Conservation (phyloP, 1,284 basidiomycete species). For the Papiliotrema terrestris region DNA sequence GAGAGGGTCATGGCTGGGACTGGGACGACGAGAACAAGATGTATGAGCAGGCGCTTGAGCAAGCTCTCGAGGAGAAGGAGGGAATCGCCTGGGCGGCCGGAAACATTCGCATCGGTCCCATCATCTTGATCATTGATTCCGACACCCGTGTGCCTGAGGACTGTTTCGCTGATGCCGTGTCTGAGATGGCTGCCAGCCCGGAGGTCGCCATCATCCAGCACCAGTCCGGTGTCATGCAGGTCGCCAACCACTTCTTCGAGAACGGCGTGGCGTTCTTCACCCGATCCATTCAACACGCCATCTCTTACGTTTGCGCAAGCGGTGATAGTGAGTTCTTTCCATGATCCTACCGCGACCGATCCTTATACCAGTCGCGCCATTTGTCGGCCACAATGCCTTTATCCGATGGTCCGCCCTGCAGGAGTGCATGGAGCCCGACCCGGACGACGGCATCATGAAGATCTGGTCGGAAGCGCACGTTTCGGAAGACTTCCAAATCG, state of each 20-base stretch:
- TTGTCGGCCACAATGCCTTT: conserved; percentile 79
- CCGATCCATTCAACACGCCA: conserved; percentile 64
- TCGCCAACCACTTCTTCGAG: conserved; percentile 80
- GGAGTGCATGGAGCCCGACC: conserved; percentile 68
- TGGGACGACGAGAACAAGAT: conserved; percentile 33
- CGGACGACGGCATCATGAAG: conserved; percentile 62
- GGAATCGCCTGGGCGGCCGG: conserved; percentile 51
- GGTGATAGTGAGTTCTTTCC: conserved; percentile 58
- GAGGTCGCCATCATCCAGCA: conserved; percentile 69
- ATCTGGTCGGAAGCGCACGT: conserved; percentile 78
- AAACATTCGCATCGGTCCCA: conserved; percentile 48
- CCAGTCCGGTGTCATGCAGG: conserved; percentile 63
- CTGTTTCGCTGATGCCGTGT: conserved; percentile 77
- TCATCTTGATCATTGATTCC: conserved; percentile 70
- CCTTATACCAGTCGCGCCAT: conserved; percentile 55
- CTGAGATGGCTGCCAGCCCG: conserved; percentile 70
- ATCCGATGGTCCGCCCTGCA: conserved; percentile 72
- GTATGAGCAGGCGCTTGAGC: conserved; percentile 36
- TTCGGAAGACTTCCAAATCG: conserved; percentile 77
- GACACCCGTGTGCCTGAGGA: conserved; percentile 85
- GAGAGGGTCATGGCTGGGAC: conserved; percentile 24
- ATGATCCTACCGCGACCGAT: background rate
- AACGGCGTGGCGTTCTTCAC: conserved; percentile 82
- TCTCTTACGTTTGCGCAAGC: conserved; percentile 65
- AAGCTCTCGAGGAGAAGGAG: conserved; percentile 55